Conservation (phyloP, 2,329 filamentous ascomycete species). For the Talaromyces sp. region DNA sequence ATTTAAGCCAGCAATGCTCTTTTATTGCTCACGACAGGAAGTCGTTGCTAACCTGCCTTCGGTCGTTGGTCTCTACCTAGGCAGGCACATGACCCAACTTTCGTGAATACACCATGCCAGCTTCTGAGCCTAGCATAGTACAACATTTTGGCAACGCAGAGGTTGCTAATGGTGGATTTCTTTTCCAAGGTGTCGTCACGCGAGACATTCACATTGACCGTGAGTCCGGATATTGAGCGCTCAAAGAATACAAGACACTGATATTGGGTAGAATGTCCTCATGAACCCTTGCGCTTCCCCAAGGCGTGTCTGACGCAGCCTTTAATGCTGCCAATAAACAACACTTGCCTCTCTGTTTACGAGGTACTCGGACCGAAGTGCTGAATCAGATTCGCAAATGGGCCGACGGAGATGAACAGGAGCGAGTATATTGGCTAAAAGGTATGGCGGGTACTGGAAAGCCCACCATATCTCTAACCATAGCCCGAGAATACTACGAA, state of each 20-base stretch:
- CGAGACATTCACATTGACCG: not conserved
- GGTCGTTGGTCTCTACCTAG: not conserved
- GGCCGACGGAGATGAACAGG: slow-evolving; percentile 21
- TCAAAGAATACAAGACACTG: not conserved
- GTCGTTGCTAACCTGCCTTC: not conserved
- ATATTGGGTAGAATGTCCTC: not conserved
- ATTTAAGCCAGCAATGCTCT: not conserved
- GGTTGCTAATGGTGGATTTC: not conserved
- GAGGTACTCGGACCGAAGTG: slow-evolving; percentile 27
- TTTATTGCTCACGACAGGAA: not conserved
- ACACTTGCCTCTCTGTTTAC: slow-evolving; percentile 28
- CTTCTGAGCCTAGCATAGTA: not conserved
- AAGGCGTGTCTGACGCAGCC: slow-evolving; percentile 15
- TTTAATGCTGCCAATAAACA: slow-evolving; percentile 26
- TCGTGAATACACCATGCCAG: not conserved
- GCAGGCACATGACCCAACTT: not conserved
- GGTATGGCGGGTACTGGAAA: slow-evolving; percentile 14
- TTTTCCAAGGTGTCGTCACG: slow-evolving; percentile 2
- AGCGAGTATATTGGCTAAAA: slow-evolving; percentile 20
- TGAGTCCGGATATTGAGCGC: not conserved
- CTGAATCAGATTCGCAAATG: slow-evolving; percentile 26
- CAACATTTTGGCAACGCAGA: slow-evolving; percentile 5
- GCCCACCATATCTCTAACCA: slow-evolving; percentile 22
- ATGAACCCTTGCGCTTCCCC: not conserved
- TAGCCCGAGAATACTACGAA: slow-evolving; percentile 15